Base-by-base conservation (phyloP, 257 asterid species). In the Solanum boliviense region DNA sequence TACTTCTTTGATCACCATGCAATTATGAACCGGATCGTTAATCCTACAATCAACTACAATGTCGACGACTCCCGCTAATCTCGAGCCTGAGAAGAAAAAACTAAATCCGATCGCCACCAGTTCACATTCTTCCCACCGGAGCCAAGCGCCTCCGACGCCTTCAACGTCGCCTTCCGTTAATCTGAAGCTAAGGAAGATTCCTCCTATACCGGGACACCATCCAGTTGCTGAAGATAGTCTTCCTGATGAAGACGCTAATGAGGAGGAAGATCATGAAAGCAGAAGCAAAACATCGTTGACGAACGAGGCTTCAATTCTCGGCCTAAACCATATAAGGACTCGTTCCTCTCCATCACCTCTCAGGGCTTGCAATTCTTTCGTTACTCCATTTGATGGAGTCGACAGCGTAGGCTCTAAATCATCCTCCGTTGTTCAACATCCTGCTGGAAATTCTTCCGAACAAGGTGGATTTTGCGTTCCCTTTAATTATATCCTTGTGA, bases 311-410 rank as follows among this genome's bases (percentile, higher is more conserved):
- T 90, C 95, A 16, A 87, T 74, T 86, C 87, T 94, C 70, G 98
- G 98, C 75, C 96, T 94, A 72, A 94, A 94, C 87, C 98, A 92
- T 88, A 95, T 95, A 71, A 88, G 96, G 93, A 97, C 98, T 11
- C 94, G 94, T 67, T 91, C 91, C 48, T 94, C 97, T 7, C 88
- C 91, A 87, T 91, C 93, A 88, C 95, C 94, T 83, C 91, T 93
- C 36, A 84, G 88, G 70, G 83, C 85, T 87, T 87, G 88, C 6
- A 89, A 83, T 90, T 90, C 94, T 67, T 84, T 90, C 16, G 90
- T 85, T 13, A 38, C n/a, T 41, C 86, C 89, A 41, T 88, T 83
- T 83, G 86, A 86, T 36, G 92, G 84, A 86, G 89, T 36, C 34
- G 88, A 88, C 82, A 68, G 58, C 89, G 89, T 46, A 89, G 83